A percentile compares a stretch with the other conserved stretches of the same genome.
Evolutionary conservation across 2,329 filamentous ascomycete species (phyloP).

Genomic region (Monilinia fructicola): DNA sequence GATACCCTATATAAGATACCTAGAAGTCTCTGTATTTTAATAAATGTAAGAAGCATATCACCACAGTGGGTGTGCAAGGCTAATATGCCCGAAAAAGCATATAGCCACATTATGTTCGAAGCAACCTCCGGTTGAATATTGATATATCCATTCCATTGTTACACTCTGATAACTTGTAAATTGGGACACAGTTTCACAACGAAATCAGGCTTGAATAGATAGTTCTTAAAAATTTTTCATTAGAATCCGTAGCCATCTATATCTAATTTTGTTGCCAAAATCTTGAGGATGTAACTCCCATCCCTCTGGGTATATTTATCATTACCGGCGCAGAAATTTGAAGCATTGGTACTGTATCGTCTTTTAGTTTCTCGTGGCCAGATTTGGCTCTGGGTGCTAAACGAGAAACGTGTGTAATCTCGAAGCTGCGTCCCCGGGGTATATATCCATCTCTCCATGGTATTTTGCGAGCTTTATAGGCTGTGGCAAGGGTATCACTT

Average conservation of each 20-base stretch:
- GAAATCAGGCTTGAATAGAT: background rate
- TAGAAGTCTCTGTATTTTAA: too few relatives aligned
- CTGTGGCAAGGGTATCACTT: background rate
- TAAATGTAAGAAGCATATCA: too few relatives aligned
- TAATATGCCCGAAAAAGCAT: too few relatives aligned
- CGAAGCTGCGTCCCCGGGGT: background rate
- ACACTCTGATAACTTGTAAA: background rate
- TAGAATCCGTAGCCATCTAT: background rate
- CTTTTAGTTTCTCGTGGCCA: background rate
- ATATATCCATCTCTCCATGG: background rate
- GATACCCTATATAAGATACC: too few relatives aligned
- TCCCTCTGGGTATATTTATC: background rate
- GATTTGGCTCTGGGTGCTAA: background rate
- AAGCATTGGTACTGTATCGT: background rate
- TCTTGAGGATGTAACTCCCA: background rate
- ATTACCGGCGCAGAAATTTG: background rate
- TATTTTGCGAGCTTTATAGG: background rate
- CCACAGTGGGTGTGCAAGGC: too few relatives aligned
- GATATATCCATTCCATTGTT: too few relatives aligned
- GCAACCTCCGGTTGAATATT: too few relatives aligned
- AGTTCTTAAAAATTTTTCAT: background rate
- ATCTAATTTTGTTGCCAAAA: background rate
- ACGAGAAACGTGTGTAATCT: background rate
- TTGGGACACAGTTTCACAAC: background rate
- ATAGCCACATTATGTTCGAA: too few relatives aligned